Base-by-base conservation (phyloP, 106 monocot species). In the Alisma plantagoaquatica region DNA sequence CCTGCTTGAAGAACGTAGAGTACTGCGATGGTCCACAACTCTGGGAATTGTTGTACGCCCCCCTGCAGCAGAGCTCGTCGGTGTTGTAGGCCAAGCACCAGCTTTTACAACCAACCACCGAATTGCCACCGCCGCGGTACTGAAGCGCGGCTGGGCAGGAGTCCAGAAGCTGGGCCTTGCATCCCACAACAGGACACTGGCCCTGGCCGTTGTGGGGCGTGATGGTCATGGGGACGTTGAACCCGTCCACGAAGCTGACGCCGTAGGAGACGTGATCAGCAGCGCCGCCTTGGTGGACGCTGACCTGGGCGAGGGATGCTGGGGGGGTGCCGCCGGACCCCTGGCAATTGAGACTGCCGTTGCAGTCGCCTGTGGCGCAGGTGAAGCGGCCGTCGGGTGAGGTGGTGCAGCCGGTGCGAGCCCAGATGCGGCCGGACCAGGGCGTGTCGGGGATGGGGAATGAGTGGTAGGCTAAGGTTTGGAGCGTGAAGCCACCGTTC, bases 221-320 rank as follows among this genome's bases (percentile, higher is more conserved):
- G 4, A 92, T 51, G 3, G 82, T 74, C 79, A 86, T 62, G 17
- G 66, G 66, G 28, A 92, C 57, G 62, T 86, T 92, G 76, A 74
- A 92, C 16, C 92, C 92, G 68, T 92, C 92, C 29, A 92, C 92
- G 10, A 86, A 55, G 73, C 81, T 81, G 30, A 92, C 82, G 51
- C 78, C 76, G 64, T 82, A 92, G 30, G 79, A 82, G 43, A 67
- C 53, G 27, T 60, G 67, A 53, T 81, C 78, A 20, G n/a, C 67
- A 57, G 29, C 46, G 43, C 68, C 69, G 41, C 73, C 73, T 67
- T 79, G 82, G 78, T 86, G 86, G 54, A 92, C 70, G 28, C 75
- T 51, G 64, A 86, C 10, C 76, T 83, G 78, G 9, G 70, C 77
- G 16, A 83, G 77, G 43, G 77, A 70, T 35, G 78, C 67, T 1